These are phyloP conservation scores for Dalbergia cochinchinensis DNA, from an alignment of 306 rosid genomes.

Conservation along the genomic window DNA sequence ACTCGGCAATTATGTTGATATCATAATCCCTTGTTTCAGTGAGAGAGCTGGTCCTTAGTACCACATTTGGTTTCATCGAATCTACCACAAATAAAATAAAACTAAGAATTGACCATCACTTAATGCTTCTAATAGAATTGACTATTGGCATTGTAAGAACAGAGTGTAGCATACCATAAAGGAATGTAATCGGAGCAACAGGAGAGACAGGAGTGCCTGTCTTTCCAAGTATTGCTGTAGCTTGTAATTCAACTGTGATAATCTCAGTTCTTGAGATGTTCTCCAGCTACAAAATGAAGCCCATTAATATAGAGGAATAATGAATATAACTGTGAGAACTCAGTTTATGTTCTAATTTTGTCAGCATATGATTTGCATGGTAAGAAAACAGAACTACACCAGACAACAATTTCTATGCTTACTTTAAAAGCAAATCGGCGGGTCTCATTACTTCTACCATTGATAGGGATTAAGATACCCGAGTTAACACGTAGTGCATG, in stretches of 20 bases:
- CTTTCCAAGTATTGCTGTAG: constrained; percentile 54
- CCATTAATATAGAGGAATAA: constrained; percentile 12
- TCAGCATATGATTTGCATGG: not conserved
- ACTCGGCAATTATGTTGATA: constrained; percentile 66
- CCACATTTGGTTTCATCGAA: constrained; percentile 57
- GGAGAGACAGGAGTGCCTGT: constrained; percentile 69
- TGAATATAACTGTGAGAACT: not conserved
- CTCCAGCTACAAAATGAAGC: constrained; percentile 55
- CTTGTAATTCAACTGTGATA: constrained; percentile 54
- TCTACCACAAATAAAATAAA: constrained; percentile 44
- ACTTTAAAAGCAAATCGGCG: constrained; percentile 64
- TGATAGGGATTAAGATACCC: constrained; percentile 52
- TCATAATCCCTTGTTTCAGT: constrained; percentile 53
- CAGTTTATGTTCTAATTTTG: constrained; percentile 18
- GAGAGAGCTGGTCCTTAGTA: constrained; percentile 61
- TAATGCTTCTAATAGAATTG: constrained; percentile 10
- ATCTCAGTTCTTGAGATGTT: constrained; percentile 57
- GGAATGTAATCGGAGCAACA: constrained; percentile 61
- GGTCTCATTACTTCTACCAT: constrained; percentile 48
- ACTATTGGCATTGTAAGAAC: constrained; percentile 4
- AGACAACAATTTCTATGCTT: constrained; percentile 40
- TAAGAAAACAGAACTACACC: not conserved
- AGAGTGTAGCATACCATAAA: constrained; percentile 58
- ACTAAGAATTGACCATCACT: constrained; percentile 13
- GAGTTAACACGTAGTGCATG: constrained; percentile 59